Conservation (phyloP, 2,329 filamentous ascomycete genomes). For the Ceratocystis colombiana region DNA sequence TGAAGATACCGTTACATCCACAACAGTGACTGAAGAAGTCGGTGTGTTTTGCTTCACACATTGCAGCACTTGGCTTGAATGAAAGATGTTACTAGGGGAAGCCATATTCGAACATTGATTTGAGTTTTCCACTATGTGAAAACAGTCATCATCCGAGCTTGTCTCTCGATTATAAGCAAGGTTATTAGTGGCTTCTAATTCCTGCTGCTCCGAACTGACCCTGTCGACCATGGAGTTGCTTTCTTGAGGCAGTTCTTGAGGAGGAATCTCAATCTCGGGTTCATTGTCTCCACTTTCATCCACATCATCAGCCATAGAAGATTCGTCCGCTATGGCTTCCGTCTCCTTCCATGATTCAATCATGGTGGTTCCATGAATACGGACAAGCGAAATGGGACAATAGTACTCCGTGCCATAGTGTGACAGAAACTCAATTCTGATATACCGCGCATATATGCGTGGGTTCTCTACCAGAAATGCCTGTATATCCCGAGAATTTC, state of each 20-base stretch:
- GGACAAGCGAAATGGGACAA: conserved; percentile 79
- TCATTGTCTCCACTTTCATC: not conserved
- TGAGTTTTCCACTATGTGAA: not conserved
- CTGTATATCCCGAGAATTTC: conserved; percentile 88
- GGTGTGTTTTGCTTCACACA: not conserved
- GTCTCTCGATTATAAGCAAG: too few relatives aligned
- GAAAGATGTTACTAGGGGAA: conserved; percentile 2
- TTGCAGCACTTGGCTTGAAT: not conserved
- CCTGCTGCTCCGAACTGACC: too few relatives aligned
- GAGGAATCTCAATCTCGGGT: not conserved
- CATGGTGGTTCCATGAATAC: conserved; percentile 93
- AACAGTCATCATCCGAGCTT: not conserved
- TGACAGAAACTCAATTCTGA: conserved; percentile 80
- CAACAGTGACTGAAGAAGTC: not conserved
- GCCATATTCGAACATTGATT: not conserved
- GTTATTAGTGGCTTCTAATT: too few relatives aligned
- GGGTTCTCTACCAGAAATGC: conserved; percentile 90
- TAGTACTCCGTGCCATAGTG: conserved; percentile 97
- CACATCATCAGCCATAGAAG: conserved; percentile 12
- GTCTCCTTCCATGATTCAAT: conserved; percentile 85
- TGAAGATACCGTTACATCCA: not conserved
- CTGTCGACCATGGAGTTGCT: too few relatives aligned
- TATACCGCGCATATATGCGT: conserved; percentile 87
- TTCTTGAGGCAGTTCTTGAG: not conserved
- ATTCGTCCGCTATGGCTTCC: conserved; percentile 37